A percentile compares a stretch with the other conserved stretches of the same genome.
Evolutionary conservation across 108 stramenopile species (phyloP).

Genomic region (Cyclotella baltica): DNA sequence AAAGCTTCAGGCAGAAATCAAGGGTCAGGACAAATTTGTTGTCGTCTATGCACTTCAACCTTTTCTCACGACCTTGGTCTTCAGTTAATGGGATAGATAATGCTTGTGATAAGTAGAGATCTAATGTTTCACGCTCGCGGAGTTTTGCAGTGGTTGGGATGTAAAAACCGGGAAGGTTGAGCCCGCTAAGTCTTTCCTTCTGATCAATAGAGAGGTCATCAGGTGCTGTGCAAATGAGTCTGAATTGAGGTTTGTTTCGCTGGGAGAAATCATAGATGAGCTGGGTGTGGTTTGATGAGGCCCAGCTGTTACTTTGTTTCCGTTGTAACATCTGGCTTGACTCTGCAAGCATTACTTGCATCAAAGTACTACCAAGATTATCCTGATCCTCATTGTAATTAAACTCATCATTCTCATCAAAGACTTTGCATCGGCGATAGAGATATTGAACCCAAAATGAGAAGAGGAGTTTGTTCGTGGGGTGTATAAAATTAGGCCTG

Average conservation of each 20-base stretch:
- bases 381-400: conserved; percentile 39
- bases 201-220: conserved; percentile 21
- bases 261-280: conserved; percentile 40
- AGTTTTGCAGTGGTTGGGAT: conserved; percentile 30
- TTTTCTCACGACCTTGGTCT: conserved; percentile 7
- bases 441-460: conserved; percentile 39
- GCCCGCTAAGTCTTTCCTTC: conserved; percentile 18
- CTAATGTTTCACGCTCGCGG: conserved; percentile 35
- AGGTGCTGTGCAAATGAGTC: conserved; percentile 33
- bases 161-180: conserved; percentile 37
- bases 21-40: conserved; percentile 40
- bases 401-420: conserved; percentile 37
- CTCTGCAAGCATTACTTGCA: conserved; percentile 40
- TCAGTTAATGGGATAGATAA: conserved; percentile 23
- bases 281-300: conserved; percentile 23
- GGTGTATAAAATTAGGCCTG: conserved; percentile 20
- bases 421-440: conserved; percentile 21
- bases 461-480: conserved; percentile 18
- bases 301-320: conserved; percentile 27
- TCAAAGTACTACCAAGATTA: conserved; percentile 32
- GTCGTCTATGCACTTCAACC: conserved; percentile 30
- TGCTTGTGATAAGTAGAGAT: conserved; percentile 42
- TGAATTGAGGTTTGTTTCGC: conserved; percentile 22
- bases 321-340: conserved; percentile 17
- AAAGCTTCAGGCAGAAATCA: conserved; percentile 37